phyloP scores from a whole-genome alignment of 768 basidiomycete genomes.

The Pisolithus tinctorius region DNA sequence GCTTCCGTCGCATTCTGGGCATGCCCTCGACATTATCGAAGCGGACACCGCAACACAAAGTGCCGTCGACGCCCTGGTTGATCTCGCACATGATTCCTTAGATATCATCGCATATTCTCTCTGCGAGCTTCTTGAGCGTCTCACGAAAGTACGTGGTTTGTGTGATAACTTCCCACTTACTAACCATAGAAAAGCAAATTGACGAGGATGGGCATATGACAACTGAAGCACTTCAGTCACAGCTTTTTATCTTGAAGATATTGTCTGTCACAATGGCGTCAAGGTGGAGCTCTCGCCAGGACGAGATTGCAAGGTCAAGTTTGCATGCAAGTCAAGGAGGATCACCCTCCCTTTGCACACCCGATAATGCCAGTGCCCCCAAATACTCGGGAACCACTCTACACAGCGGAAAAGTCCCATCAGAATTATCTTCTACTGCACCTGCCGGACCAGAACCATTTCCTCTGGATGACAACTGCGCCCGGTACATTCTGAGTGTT shows the following conservation, averaged over 20 bases:
- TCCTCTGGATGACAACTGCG: conserved; percentile 75
- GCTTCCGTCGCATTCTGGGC: conserved; percentile 84
- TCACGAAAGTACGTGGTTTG: conserved; percentile 55
- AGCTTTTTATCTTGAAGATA: conserved; percentile 80
- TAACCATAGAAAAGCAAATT: conserved; percentile 37
- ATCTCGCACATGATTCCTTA: conserved; percentile 68
- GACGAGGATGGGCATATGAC: conserved; percentile 46
- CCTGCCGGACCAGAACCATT: conserved; percentile 56
- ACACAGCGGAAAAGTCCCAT: conserved; percentile 28
- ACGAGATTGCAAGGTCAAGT: conserved; percentile 33
- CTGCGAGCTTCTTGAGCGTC: conserved; percentile 68
- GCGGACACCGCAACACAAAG: conserved; percentile 68
- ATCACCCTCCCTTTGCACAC: conserved; percentile 24
- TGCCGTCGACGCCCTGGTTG: conserved; percentile 72
- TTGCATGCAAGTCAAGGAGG: conserved; percentile 37
- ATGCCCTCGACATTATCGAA: conserved; percentile 66
- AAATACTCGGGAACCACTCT: conserved; percentile 22
- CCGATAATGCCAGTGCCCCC: conserved; percentile 30
- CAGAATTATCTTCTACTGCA: conserved; percentile 33
- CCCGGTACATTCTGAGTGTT: conserved; percentile 73
- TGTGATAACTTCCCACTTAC: conserved; percentile 9
- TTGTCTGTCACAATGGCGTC: conserved; percentile 71
- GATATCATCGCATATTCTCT: conserved; percentile 77
- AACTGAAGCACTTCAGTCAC: conserved; percentile 77
- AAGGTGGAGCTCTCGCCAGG: conserved; percentile 51